These are phyloP conservation scores for Vachellia collinsii DNA, from an alignment of 306 rosid genomes.

Conservation along the genomic window DNA sequence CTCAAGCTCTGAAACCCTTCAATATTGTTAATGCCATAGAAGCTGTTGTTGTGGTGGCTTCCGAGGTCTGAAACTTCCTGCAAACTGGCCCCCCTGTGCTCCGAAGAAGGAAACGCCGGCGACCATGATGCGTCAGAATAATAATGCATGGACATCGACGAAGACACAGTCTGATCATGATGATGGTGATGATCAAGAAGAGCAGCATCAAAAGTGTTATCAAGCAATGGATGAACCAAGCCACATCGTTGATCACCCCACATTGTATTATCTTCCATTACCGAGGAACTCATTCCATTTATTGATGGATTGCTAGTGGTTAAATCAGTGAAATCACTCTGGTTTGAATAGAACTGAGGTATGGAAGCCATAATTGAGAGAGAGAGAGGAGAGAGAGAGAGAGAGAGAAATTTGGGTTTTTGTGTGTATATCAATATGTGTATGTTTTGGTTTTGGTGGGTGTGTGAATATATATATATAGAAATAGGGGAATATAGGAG, in stretches of 20 bases:
- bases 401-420: conserved; percentile 11
- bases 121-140: conserved; percentile 26
- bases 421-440: neutral
- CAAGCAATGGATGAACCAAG: conserved; percentile 43
- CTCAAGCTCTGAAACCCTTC: conserved; percentile 44
- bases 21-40: conserved; percentile 33
- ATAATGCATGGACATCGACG: neutral
- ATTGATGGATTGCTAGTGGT: neutral
- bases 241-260: conserved; percentile 47
- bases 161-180: conserved; percentile 42
- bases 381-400: neutral
- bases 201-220: conserved; percentile 35
- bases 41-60: conserved; percentile 25
- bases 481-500: conserved; percentile 9
- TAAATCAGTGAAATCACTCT: conserved; percentile 36
- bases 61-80: conserved; percentile 45
- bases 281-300: neutral
- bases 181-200: conserved; percentile 1
- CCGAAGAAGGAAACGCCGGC: conserved; percentile 38
- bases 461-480: conserved; percentile 6
- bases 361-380: conserved; percentile 50
- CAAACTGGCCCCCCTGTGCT: conserved; percentile 37
- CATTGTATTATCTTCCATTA: conserved; percentile 33
- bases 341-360: conserved; percentile 58
- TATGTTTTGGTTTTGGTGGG: conserved; percentile 23